phyloP scores from a whole-genome alignment of 2,329 filamentous ascomycete species.

The Colletotrichum sojae region DNA sequence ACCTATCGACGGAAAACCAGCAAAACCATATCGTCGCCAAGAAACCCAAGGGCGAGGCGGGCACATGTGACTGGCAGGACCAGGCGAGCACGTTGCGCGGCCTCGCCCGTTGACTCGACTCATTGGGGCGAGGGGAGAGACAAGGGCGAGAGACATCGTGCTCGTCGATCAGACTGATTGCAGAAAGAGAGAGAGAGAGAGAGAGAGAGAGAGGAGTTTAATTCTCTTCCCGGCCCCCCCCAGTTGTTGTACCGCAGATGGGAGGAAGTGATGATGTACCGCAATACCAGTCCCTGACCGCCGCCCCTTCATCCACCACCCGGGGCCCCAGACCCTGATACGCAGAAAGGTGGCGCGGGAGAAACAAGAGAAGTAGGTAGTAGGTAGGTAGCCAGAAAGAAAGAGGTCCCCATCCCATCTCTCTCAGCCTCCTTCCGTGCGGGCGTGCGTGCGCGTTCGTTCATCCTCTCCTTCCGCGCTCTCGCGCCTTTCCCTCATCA shows the following conservation, averaged over 20 bases:
- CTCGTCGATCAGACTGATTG: conserved; percentile 4
- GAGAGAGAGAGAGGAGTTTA: too few species aligned
- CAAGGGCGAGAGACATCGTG: not conserved
- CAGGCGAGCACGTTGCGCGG: conserved; percentile 25
- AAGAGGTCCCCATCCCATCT: not conserved
- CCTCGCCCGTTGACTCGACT: conserved; percentile 25
- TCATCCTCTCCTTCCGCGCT: not conserved
- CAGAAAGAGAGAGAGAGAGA: not conserved
- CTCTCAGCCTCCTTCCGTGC: conserved; percentile 7
- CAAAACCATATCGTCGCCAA: not conserved
- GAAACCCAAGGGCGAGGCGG: conserved; percentile 1
- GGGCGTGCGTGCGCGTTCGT: conserved; percentile 2
- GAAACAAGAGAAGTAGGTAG: not conserved
- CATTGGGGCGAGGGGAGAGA: conserved; percentile 9
- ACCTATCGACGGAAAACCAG: not conserved
- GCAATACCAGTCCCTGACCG: conserved; percentile 2
- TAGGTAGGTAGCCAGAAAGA: not conserved
- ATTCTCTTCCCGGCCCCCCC: too few species aligned
- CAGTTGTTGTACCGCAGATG: too few species aligned
- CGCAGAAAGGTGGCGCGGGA: too few species aligned
- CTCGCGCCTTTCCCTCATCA: not conserved
- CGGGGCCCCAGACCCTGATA: too few species aligned
- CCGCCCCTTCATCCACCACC: not conserved
- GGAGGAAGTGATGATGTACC: conserved; percentile 2
- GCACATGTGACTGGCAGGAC: conserved; percentile 22